Evolutionary conservation across 345 rosid species (phyloP), one percentile per base, ranked within the genome.

Genomic region (Moricandia moricandioides): DNA sequence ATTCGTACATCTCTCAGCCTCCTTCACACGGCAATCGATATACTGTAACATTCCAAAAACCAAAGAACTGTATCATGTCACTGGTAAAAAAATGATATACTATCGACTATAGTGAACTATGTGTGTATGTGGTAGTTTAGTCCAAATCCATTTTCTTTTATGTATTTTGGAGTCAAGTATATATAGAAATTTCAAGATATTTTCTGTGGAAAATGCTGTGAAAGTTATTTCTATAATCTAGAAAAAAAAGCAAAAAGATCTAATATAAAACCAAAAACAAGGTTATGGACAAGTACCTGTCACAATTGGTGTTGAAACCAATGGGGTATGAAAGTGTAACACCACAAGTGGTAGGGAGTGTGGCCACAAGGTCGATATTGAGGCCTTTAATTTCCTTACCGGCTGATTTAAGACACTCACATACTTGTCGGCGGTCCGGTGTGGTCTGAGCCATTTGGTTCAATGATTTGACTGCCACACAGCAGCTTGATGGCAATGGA

Each of bases 281-380:
- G 43, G 40, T 31, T 45, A 17, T 49, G 29, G 67, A 71, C 40
- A 63, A 57, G 58, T 76, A 87, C 91, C n/a, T 81, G 57, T 57
- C 37, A 81, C 91, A 87, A 83, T 83, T 52, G 57, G 83, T 79
- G 82, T 76, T 62, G 62, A 78, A 64, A 83, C 85, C 79, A 83
- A 89, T 83, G 80, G 84, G 83, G 87, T 84, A 89, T 10, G 95
- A 89, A 69, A 89, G 13, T 51, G 49, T 65, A 67, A 87, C 76
- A 2, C 84, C 82, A 57, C 91, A 89, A 35, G 76, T 72, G 31
- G 73, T 7, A 1, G 91, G 91, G 49, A 89, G 88, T 4, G 34
- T 10, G 27, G 79, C 72, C n/a, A 82, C 90, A 11, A 33, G 30
- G 18, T 8, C 73, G 0, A 4, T 21, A 11, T 82, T 79, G 51